Conservation (phyloP, 169 alveolate species). For the Eimeria brunetti region DNA sequence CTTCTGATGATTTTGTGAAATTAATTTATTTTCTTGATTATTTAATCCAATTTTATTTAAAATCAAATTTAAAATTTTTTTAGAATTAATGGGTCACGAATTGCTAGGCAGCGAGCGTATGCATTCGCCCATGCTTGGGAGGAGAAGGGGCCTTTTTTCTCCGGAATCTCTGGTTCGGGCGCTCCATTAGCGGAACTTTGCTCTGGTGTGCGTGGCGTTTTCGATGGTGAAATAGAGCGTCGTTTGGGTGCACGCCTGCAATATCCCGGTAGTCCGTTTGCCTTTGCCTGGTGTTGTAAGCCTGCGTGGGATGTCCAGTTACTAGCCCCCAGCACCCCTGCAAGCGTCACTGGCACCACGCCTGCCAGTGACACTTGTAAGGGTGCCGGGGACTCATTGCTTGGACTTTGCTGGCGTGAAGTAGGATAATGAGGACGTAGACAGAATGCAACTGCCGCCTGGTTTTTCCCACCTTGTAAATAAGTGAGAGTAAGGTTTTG, state of each 20-base stretch:
- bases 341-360: background rate
- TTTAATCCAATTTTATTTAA: no score
- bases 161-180: no score
- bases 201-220: no score
- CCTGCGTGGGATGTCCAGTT: background rate
- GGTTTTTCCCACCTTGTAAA: background rate
- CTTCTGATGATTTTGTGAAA: background rate
- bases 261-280: background rate
- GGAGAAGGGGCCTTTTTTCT: no score
- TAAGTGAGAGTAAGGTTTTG: background rate
- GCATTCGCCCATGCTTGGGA: no score
- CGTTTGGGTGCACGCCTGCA: no score
- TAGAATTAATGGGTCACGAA: background rate
- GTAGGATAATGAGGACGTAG: background rate
- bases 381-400: background rate
- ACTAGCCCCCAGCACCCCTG: no score
- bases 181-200: no score
- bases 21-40: no score
- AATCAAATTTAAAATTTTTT: no score
- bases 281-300: background rate
- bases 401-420: background rate
- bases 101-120: no score
- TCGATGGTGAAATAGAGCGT: no score
- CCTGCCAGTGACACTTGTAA: background rate
- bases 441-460: background rate